Evolutionary conservation across 148 eudicot species (phyloP).

Genomic region (Rhododendron ovatum): DNA sequence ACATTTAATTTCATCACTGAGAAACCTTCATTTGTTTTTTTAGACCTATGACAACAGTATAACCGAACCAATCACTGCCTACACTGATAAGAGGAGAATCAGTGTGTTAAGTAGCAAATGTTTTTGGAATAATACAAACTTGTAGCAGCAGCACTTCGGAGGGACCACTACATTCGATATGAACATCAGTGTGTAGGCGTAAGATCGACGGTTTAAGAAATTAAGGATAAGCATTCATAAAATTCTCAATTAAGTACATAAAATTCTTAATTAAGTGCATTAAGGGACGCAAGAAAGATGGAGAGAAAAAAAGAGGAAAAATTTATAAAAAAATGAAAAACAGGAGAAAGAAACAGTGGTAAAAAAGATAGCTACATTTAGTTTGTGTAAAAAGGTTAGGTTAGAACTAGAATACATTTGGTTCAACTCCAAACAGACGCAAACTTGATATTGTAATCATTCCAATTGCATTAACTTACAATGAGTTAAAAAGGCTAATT

Average conservation of each 20-base stretch:
- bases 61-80: not conserved
- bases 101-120: not conserved
- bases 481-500: not conserved
- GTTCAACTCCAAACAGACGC: not conserved
- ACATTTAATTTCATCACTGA: not conserved
- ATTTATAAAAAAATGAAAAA: not conserved
- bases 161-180: not conserved
- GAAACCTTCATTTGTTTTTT: not conserved
- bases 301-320: not conserved
- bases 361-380: not conserved
- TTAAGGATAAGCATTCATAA: not conserved
- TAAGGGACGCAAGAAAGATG: not conserved
- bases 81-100: not conserved
- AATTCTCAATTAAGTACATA: not conserved
- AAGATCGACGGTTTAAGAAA: not conserved
- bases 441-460: not conserved
- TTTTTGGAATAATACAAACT: not conserved
- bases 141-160: not conserved
- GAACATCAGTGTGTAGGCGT: not conserved
- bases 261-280: no score
- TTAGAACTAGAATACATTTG: not conserved
- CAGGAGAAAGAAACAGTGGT: not conserved
- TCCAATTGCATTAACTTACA: not conserved
- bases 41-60: not conserved
- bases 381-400: not conserved